Evolutionary conservation across 78 protist species (phyloP).

Genomic region (Dictyostelium firmibasis): DNA sequence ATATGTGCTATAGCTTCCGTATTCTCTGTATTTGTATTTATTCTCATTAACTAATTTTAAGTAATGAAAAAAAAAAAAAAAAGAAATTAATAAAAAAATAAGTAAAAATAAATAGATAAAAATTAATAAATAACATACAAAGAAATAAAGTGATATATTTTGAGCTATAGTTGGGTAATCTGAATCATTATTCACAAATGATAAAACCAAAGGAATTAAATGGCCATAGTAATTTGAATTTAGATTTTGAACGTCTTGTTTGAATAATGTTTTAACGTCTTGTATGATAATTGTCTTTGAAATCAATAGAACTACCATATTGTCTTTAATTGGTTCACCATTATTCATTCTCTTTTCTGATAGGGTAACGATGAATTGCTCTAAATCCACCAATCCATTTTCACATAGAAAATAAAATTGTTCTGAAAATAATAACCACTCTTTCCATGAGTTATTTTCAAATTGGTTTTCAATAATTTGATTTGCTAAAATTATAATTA

Average conservation of each 20-base stretch:
- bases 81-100: background rate
- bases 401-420: conserved; percentile 14
- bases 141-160: background rate
- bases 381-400: background rate
- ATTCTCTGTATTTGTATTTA: background rate
- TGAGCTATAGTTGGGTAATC: background rate
- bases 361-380: conserved; percentile 1
- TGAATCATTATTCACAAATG: conserved; percentile 7
- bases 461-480: conserved; percentile 6
- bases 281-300: background rate
- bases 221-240: background rate
- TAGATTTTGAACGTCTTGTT: background rate
- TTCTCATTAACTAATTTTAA: background rate
- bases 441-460: conserved; percentile 8
- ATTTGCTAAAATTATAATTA: background rate
- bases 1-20: background rate
- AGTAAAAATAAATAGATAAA: background rate
- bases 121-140: background rate
- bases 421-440: conserved; percentile 20
- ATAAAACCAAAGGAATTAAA: background rate
- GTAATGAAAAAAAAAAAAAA: background rate
- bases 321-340: conserved; percentile 25
- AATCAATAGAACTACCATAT: conserved; percentile 1
- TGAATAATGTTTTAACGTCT: background rate
- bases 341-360: conserved; percentile 1